Percentiles rank a stretch among this genome's conserved stretches.
phyloP scores from a whole-genome alignment of 257 asterid genomes.

The Mitragyna speciosa region DNA sequence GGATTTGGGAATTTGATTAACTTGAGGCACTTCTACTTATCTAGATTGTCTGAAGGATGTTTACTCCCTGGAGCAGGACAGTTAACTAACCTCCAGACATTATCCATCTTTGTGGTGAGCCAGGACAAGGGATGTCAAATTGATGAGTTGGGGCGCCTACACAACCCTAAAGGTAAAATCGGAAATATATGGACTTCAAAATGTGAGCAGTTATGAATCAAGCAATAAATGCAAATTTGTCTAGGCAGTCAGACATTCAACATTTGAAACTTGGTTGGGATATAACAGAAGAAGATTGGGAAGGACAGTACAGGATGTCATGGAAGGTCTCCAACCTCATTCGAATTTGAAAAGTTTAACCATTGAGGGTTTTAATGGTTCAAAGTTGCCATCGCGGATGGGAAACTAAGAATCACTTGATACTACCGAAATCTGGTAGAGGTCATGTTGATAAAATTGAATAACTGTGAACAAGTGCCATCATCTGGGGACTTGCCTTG shows the following conservation, averaged over 20 bases:
- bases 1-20: too few relatives aligned
- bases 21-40: too few relatives aligned
- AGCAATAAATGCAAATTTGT: constrained; percentile 20
- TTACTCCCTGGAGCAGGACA: constrained; percentile 23
- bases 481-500: constrained; percentile 23
- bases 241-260: not conserved
- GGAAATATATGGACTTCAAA: constrained; percentile 22
- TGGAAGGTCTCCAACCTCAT: constrained; percentile 28
- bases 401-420: not conserved
- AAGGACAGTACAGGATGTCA: not conserved
- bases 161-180: constrained; percentile 20
- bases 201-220: constrained; percentile 6
- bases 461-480: constrained; percentile 12
- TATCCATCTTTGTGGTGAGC: constrained; percentile 19
- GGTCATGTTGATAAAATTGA: not conserved
- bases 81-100: constrained; percentile 16
- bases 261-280: constrained; percentile 12
- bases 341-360: constrained; percentile 17
- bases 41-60: too few relatives aligned
- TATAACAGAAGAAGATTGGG: not conserved
- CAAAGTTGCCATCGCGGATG: constrained; percentile 31
- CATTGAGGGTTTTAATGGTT: constrained; percentile 5
- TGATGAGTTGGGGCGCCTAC: constrained; percentile 17
- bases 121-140: constrained; percentile 18
- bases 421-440: not conserved